Evolutionary conservation across 805 yeast genomes (phyloP), one percentile per base, ranked within the genome.

Genomic region (Candida nitratophila): DNA sequence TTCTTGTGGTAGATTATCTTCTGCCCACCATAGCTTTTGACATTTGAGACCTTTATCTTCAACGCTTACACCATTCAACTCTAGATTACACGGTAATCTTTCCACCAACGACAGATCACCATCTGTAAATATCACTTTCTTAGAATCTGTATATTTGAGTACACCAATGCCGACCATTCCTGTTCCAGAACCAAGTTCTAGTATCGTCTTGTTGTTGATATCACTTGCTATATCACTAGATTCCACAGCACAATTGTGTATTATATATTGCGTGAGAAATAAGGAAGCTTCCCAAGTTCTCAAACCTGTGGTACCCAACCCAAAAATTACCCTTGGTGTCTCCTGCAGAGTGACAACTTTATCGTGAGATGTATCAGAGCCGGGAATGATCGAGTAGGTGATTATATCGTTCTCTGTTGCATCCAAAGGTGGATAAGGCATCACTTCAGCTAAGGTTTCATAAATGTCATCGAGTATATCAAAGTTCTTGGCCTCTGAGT

Each of bases 221-320:
- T 27, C 14, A 4, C 14, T 24, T 3, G 44, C 39, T 0, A 24
- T 24, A 11, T 36, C 21, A 8, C 39, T 39, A 26, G n/a, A 17
- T 12, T 40, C 45, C 30, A 24, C 19, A 9, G 37, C 16, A 17
- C 19, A 20, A 19, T 43, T 44, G 3, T 48, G 41, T 1, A 66
- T 49, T 15, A 86, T 51, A 51, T 65, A 83, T 33, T 79, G 71
- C 1, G 83, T 66, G 8, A 91, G 62, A 43, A 69, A 86, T 7
- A 86, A 51, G 0, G 96, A 84, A 2, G 96, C 97, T 56, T 88
- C 96, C 98, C 97, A 90, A 0, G 97, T 91, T 35, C 97, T 68
- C 44, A 79, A 64, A 0, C 97, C 97, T 0, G 97, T 91, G 1
- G 95, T 83, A 5, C 95, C 95, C n/a, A 65, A 57, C 1, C 86